Evolutionary conservation across 2,329 filamentous ascomycete species (phyloP).

Genomic region (Aspergillus luchuensis): DNA sequence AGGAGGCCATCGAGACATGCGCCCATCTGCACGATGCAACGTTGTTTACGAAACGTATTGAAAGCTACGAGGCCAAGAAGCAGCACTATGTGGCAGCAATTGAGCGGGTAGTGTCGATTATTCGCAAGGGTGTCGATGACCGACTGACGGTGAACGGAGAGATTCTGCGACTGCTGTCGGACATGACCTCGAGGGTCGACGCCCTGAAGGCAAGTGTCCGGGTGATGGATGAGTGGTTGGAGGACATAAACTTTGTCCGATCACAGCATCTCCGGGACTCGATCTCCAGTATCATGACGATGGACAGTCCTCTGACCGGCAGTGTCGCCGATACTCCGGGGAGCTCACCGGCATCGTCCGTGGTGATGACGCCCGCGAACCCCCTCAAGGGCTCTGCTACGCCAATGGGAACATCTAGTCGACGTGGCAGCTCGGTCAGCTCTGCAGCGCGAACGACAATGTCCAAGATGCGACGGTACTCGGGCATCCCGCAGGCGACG

Average conservation of each 20-base stretch:
- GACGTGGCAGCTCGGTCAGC: slow-evolving; percentile 50
- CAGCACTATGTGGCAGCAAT: slow-evolving; percentile 92
- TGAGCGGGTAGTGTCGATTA: slow-evolving; percentile 85
- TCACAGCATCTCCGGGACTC: slow-evolving; percentile 85
- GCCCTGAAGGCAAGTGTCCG: slow-evolving; percentile 73
- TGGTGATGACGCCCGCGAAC: slow-evolving; percentile 58
- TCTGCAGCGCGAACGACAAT: slow-evolving; percentile 42
- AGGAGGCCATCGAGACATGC: slow-evolving; percentile 74
- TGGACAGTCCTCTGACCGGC: slow-evolving; percentile 70
- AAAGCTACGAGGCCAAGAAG: slow-evolving; percentile 94
- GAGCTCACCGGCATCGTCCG: slow-evolving; percentile 69
- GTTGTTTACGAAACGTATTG: slow-evolving; percentile 76
- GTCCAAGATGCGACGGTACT: slow-evolving; percentile 49
- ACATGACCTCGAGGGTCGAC: slow-evolving; percentile 82
- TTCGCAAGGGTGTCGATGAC: slow-evolving; percentile 92
- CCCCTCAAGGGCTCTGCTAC: slow-evolving; percentile 51
- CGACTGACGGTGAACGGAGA: slow-evolving; percentile 96
- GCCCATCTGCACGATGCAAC: slow-evolving; percentile 72
- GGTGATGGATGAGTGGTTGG: slow-evolving; percentile 73
- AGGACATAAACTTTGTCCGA: slow-evolving; percentile 65
- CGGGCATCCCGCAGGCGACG: slow-evolving; percentile 48
- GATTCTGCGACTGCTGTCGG: slow-evolving; percentile 80
- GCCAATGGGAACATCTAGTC: slow-evolving; percentile 48
- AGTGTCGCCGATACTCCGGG: slow-evolving; percentile 72
- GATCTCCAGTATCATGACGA: slow-evolving; percentile 86